Evolutionary conservation across 768 basidiomycete genomes (phyloP).

Genomic region (Xerocomellus dryophilus): DNA sequence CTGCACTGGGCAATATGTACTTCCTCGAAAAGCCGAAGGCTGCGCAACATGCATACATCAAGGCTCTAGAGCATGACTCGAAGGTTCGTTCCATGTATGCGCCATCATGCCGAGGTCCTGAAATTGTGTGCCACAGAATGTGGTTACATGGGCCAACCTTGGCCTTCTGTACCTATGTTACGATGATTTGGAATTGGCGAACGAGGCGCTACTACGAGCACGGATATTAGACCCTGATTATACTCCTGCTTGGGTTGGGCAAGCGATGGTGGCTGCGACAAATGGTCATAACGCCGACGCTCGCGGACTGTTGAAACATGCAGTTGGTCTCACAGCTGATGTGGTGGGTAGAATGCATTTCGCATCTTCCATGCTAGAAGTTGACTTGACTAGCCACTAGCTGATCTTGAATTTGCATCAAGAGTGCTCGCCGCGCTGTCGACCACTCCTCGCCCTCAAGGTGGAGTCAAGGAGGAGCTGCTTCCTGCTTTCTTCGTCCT

Average conservation of each 20-base stretch:
- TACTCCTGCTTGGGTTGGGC: constrained; percentile 86
- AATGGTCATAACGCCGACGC: constrained; percentile 63
- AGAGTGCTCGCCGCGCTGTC: constrained; percentile 49
- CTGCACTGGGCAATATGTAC: constrained; percentile 70
- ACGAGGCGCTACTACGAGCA: constrained; percentile 80
- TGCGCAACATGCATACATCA: constrained; percentile 91
- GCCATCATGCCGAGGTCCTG: neutral
- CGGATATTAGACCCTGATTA: constrained; percentile 93
- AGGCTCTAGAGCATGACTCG: constrained; percentile 77
- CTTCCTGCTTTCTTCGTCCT: constrained; percentile 80
- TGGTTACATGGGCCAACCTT: constrained; percentile 78
- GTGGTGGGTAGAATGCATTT: constrained; percentile 45
- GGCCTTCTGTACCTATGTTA: constrained; percentile 84
- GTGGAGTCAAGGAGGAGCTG: constrained; percentile 44
- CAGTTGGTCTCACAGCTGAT: constrained; percentile 53
- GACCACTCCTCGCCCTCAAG: constrained; percentile 11
- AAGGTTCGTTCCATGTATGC: constrained; percentile 54
- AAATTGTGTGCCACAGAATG: constrained; percentile 46
- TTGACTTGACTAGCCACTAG: constrained; percentile 58
- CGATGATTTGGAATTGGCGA: constrained; percentile 77
- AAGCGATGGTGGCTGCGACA: constrained; percentile 64
- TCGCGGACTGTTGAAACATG: constrained; percentile 68
- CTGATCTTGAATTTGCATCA: constrained; percentile 73
- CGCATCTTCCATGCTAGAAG: neutral
- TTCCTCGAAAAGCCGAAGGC: constrained; percentile 64